Evolutionary conservation across 2,329 filamentous ascomycete species (phyloP).

Genomic region (Penicillium sp.): DNA sequence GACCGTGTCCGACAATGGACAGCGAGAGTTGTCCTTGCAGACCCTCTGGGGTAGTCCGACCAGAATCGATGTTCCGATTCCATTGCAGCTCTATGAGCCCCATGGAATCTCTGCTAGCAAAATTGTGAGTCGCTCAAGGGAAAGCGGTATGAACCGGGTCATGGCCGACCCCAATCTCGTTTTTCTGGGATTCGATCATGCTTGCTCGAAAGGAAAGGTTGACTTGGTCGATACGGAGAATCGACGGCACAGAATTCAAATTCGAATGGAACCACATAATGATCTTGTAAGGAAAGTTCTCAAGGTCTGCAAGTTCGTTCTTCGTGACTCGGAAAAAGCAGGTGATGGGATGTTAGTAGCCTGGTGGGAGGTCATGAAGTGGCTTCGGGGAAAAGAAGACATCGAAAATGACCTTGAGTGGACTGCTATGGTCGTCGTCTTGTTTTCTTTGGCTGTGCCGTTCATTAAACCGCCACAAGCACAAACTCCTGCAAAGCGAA

Average conservation of each 20-base stretch:
- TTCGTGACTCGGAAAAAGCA: conserved; percentile 58
- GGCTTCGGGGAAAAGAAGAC: conserved; percentile 57
- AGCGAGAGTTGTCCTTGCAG: conserved; percentile 68
- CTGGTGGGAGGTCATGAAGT: conserved; percentile 74
- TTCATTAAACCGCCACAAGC: conserved; percentile 49
- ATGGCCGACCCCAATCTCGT: conserved; percentile 44
- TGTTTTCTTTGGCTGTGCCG: conserved; percentile 65
- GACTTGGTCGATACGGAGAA: conserved; percentile 66
- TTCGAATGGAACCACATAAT: conserved; percentile 66
- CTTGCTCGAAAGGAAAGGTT: conserved; percentile 61
- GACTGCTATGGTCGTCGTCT: conserved; percentile 64
- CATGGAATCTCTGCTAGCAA: conserved; percentile 60
- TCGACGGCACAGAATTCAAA: conserved; percentile 64
- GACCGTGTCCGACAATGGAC: conserved; percentile 63
- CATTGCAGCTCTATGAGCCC: conserved; percentile 60
- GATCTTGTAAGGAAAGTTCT: conserved; percentile 63
- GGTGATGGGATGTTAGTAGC: conserved; percentile 63
- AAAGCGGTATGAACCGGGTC: conserved; percentile 50
- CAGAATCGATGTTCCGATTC: conserved; percentile 62
- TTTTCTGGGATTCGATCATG: conserved; percentile 58
- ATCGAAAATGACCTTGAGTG: conserved; percentile 61
- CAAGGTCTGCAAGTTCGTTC: conserved; percentile 62
- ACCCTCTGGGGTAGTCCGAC: conserved; percentile 72
- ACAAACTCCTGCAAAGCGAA: conserved; percentile 34
- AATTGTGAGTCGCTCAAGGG: conserved; percentile 52